A percentile compares a stretch with the other conserved stretches of the same genome.
Evolutionary conservation across 139 green algal species (phyloP).

Genomic region (Parachlorella kessleri): DNA sequence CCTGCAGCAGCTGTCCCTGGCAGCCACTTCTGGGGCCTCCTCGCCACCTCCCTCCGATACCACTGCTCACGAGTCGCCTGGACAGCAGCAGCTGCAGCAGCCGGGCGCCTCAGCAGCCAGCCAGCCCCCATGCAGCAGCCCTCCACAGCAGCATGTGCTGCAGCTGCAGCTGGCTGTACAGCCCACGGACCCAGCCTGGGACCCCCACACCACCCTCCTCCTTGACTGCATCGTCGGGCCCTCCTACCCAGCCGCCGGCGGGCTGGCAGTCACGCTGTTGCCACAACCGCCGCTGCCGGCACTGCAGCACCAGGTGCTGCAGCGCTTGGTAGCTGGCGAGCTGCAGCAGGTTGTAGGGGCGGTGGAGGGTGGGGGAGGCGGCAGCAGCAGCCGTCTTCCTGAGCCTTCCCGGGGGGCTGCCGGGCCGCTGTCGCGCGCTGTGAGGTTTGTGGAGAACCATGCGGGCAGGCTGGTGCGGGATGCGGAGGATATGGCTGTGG

Average conservation of each 20-base stretch:
- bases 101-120: background rate
- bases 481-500: conserved; percentile 22
- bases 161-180: conserved; percentile 10
- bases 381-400: too few species aligned
- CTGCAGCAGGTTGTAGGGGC: background rate
- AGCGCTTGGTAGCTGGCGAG: conserved; percentile 11
- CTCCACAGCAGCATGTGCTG: background rate
- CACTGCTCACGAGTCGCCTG: too few species aligned
- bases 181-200: conserved; percentile 32
- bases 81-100: background rate
- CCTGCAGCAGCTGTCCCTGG: background rate
- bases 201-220: background rate
- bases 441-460: conserved; percentile 26
- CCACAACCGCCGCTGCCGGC: background rate
- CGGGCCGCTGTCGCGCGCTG: background rate
- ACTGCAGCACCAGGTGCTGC: conserved; percentile 15
- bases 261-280: background rate
- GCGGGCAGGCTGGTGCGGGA: conserved; percentile 18
- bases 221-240: background rate
- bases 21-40: background rate
- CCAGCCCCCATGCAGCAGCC: background rate
- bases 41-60: too few species aligned
- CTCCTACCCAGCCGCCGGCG: background rate
- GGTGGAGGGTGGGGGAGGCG: background rate
- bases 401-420: too few species aligned